Base-by-base conservation (phyloP, 257 asterid species). In the Anisodus acutangulus region DNA sequence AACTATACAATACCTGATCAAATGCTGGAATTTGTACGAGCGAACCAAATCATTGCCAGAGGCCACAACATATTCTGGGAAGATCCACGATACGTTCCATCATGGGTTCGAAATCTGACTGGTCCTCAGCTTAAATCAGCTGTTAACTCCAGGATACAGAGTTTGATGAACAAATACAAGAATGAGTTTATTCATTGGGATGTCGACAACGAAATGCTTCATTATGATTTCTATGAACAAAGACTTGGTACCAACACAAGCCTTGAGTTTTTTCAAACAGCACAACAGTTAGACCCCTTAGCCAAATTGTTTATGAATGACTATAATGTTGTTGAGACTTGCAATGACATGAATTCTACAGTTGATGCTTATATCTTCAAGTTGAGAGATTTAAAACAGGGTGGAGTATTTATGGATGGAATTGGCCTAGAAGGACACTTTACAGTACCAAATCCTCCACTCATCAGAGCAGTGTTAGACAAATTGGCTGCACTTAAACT, bases 371-470 rank as follows among this genome's bases (percentile, higher is more conserved):
- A 87, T 8, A 80, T 90, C 31, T 74, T 84, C 10, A 90, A 83
- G 53, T 60, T 91, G 78, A 88, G 83, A 71, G 91, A 91, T 71
- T 81, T 91, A 39, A 58, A 81, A 71, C 54, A 43, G 71, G 88
- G 87, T 15, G 92, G 91, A 31, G 87, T 90, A 35, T 3, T 63
- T 17, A 88, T 91, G 91, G 82, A 87, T 26, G 92, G 92, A 15
- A 80, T 91, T 51, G 94, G 91, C 39, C 88, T 91, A 0, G 91
- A 91, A 81, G 92, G 90, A 16, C 94, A 91, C 59, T 90, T 91
- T 53, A 45, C 51, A 13, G 83, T 87, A n/a, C 92, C 94, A 37
- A 91, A 91, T 79, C 84, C 84, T 39, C 92, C 92, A 2, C 69
- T 90, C 13, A 91, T 91, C 83, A 87, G 94, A 83, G 94, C 88